Percentiles rank a stretch among this genome's conserved stretches.
phyloP scores from a whole-genome alignment of 176 grass and related monocot species.

The Oryza australiensis region DNA sequence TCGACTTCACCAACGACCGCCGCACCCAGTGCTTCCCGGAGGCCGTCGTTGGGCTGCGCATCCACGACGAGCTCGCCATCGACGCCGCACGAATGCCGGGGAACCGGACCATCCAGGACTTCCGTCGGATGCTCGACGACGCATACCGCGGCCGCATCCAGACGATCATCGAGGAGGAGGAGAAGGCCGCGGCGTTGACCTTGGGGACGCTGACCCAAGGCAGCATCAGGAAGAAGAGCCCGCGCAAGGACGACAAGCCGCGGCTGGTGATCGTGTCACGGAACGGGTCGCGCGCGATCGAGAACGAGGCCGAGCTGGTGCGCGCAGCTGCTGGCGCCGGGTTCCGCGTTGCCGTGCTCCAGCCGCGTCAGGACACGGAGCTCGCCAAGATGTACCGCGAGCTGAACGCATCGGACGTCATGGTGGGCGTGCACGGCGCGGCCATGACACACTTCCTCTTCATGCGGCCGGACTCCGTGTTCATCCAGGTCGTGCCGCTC shows the following conservation, averaged over 20 bases:
- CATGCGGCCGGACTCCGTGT: constrained; percentile 65
- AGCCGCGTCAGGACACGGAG: constrained; percentile 57
- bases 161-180: constrained; percentile 39
- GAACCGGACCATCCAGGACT: constrained; percentile 54
- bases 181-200: not conserved
- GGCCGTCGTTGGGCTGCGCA: constrained; percentile 58
- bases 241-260: constrained; percentile 24
- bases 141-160: constrained; percentile 50
- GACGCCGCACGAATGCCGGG: constrained; percentile 41
- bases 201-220: not conserved
- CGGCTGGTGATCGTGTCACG: constrained; percentile 62
- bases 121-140: constrained; percentile 61
- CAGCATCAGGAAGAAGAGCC: not conserved
- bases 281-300: constrained; percentile 65
- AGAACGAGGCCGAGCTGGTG: constrained; percentile 55
- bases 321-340: constrained; percentile 32
- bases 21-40: constrained; percentile 82
- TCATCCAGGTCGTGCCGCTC: constrained; percentile 76
- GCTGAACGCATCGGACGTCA: constrained; percentile 60
- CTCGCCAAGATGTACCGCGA: constrained; percentile 62
- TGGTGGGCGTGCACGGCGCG: constrained; percentile 77
- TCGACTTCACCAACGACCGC: constrained; percentile 63
- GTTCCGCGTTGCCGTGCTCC: constrained; percentile 52
- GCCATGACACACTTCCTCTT: constrained; percentile 87
- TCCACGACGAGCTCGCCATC: constrained; percentile 75